These are phyloP conservation scores for Rhizopogon salebrosus DNA, from an alignment of 768 basidiomycete species.

Conservation along the genomic window DNA sequence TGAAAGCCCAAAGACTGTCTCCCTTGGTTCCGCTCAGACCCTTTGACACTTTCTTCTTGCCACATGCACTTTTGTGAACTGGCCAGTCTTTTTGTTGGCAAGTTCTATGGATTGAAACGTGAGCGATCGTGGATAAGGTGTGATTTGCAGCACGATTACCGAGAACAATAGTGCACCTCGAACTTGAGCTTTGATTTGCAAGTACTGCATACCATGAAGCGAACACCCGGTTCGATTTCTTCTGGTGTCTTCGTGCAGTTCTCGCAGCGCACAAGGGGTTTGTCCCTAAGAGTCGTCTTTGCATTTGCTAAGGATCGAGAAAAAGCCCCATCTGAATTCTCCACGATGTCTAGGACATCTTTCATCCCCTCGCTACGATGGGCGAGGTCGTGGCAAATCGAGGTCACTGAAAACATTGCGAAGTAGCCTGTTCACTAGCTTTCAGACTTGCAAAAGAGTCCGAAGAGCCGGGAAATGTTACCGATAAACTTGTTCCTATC, in stretches of 20 bases:
- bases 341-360: background rate
- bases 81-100: slow-evolving; percentile 16
- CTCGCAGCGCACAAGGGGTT: slow-evolving; percentile 15
- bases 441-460: background rate
- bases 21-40: slow-evolving; percentile 14
- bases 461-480: background rate
- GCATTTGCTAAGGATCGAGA: background rate
- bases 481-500: slow-evolving; percentile 15
- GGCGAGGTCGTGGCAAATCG: background rate
- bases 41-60: slow-evolving; percentile 14
- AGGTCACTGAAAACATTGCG: background rate
- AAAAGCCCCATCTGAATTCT: background rate
- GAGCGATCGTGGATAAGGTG: background rate
- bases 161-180: slow-evolving; percentile 16
- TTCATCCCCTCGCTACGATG: background rate
- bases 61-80: slow-evolving; percentile 12
- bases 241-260: slow-evolving; percentile 14
- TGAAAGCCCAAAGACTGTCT: slow-evolving; percentile 10
- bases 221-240: slow-evolving; percentile 9
- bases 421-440: slow-evolving; percentile 4
- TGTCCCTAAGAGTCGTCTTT: slow-evolving; percentile 2
- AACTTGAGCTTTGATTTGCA: slow-evolving; percentile 16
- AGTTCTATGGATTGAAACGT: slow-evolving; percentile 3
- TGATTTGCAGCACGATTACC: background rate
- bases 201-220: slow-evolving; percentile 18